A percentile compares a stretch with the other conserved stretches of the same genome.
Conservation (phyloP, 148 eudicot genomes). For the Chenopodium berlandieri region DNA sequence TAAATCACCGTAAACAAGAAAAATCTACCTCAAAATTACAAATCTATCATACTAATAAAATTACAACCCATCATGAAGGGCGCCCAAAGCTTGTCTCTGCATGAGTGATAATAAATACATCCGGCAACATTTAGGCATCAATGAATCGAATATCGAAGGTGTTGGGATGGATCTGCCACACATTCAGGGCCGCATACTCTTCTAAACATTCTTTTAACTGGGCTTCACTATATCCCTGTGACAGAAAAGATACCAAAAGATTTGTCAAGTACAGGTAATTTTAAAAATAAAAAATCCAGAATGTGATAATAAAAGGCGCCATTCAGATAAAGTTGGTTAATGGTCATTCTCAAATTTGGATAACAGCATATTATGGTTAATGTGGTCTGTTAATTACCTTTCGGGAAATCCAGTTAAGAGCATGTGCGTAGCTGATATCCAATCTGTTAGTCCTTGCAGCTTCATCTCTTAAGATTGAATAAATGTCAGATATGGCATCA, state of each 20-base stretch:
- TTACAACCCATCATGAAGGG: conserved; percentile 7
- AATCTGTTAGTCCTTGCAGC: conserved; percentile 76
- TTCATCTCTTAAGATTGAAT: conserved; percentile 93
- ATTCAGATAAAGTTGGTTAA: background rate
- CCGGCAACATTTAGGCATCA: conserved; percentile 53
- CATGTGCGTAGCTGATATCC: conserved; percentile 90
- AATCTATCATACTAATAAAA: background rate
- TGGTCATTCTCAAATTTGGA: background rate
- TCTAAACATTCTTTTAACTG: conserved; percentile 93
- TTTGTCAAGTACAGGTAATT: background rate
- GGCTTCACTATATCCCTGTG: conserved; percentile 97
- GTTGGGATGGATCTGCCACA: conserved; percentile 98
- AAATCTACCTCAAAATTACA: conserved; percentile 6
- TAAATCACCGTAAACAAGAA: background rate
- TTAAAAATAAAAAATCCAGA: background rate
- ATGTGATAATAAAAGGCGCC: background rate
- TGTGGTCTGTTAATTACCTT: conserved; percentile 45
- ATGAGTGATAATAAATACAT: background rate
- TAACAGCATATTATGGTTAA: background rate
- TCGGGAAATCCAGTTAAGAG: conserved; percentile 98
- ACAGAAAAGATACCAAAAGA: conserved; percentile 9
- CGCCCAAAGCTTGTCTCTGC: conserved; percentile 4
- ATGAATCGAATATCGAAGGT: conserved; percentile 89
- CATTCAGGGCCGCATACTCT: conserved; percentile 93
- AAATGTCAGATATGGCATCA: conserved; percentile 95